These are phyloP conservation scores for Kandelia obovata DNA, from an alignment of 345 rosid genomes.

Conservation along the genomic window DNA sequence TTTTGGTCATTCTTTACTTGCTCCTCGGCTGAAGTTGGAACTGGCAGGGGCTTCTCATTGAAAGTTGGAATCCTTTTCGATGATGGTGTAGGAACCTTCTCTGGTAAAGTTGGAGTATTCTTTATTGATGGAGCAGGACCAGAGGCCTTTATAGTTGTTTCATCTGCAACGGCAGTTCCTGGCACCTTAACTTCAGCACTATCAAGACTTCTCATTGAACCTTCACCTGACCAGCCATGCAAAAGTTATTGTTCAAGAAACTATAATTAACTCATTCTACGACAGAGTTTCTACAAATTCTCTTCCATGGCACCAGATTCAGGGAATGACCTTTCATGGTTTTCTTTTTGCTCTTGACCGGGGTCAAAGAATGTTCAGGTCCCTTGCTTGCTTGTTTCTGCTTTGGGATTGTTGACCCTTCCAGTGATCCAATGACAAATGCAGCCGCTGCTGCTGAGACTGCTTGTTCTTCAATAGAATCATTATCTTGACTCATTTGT, in stretches of 20 bases:
- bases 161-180: slow-evolving; percentile 11
- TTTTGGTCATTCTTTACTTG: slow-evolving; percentile 10
- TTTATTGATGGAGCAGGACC: slow-evolving; percentile 18
- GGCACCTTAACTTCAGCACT: slow-evolving; percentile 9
- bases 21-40: slow-evolving; percentile 10
- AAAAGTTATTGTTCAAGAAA: background rate
- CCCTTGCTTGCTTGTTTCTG: slow-evolving; percentile 8
- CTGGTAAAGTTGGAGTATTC: slow-evolving; percentile 6
- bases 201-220: slow-evolving; percentile 7
- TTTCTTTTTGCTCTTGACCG: slow-evolving; percentile 32
- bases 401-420: slow-evolving; percentile 17
- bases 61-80: slow-evolving; percentile 25
- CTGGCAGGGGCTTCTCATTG: slow-evolving; percentile 23
- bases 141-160: slow-evolving; percentile 6
- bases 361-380: slow-evolving; percentile 17
- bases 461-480: slow-evolving; percentile 26
- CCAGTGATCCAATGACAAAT: slow-evolving; percentile 24
- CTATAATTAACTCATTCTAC: background rate
- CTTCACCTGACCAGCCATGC: slow-evolving; percentile 17
- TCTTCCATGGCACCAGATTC: slow-evolving; percentile 20
- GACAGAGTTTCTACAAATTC: slow-evolving; percentile 1
- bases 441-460: slow-evolving; percentile 54
- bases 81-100: slow-evolving; percentile 16
- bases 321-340: slow-evolving; percentile 8
- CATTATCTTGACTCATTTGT: slow-evolving; percentile 31